These are phyloP conservation scores for Puya raimondii DNA, from an alignment of 176 grass and related monocot species.

Conservation along the genomic window DNA sequence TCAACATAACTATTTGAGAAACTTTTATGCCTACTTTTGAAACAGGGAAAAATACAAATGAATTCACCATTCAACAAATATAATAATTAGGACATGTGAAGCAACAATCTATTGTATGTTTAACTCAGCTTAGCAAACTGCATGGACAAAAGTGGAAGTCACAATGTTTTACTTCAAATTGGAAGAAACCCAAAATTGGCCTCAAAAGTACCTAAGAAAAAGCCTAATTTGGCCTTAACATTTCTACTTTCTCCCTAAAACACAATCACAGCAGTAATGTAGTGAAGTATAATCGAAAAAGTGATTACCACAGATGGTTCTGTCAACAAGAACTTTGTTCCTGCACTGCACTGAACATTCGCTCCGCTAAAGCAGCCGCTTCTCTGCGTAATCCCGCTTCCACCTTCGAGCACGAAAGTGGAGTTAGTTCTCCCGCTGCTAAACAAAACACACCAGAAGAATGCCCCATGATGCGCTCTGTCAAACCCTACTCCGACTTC, in stretches of 20 bases:
- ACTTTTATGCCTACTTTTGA: too few relatives aligned
- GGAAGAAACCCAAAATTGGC: background rate
- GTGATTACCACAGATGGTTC: background rate
- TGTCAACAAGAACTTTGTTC: conserved; percentile 1
- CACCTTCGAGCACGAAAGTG: conserved; percentile 67
- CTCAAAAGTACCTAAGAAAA: background rate
- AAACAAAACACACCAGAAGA: conserved; percentile 84
- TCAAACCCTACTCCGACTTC: conserved; percentile 62
- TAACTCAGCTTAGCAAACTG: too few relatives aligned
- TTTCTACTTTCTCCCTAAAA: background rate
- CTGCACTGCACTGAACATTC: conserved; percentile 33
- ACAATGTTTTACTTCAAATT: background rate
- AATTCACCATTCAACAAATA: too few relatives aligned
- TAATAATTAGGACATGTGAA: too few relatives aligned
- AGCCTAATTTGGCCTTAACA: background rate
- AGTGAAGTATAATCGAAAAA: background rate
- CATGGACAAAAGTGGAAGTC: too few relatives aligned
- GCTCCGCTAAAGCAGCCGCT: conserved; percentile 68
- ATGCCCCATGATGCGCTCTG: conserved; percentile 41
- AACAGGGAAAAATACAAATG: too few relatives aligned
- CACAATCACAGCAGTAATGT: background rate
- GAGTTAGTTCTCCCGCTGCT: conserved; percentile 51
- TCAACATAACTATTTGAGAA: too few relatives aligned
- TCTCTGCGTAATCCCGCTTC: conserved; percentile 53
- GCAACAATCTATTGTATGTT: too few relatives aligned